phyloP scores from a whole-genome alignment of 495 filamentous ascomycete genomes.

The Aspergillus leporis region DNA sequence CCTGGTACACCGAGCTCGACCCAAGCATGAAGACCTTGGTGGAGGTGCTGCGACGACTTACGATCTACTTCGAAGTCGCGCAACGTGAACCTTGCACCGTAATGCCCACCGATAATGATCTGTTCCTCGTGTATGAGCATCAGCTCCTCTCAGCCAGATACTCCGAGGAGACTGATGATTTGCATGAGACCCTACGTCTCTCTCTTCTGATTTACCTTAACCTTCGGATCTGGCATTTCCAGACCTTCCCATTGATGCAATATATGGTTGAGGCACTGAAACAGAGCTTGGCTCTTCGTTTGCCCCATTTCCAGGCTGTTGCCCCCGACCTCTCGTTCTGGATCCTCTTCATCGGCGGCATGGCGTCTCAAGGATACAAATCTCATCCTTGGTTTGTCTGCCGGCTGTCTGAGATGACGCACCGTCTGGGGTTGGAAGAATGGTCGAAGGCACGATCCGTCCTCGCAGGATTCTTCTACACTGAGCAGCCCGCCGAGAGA shows the following conservation, averaged over 20 bases:
- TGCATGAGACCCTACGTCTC: slow-evolving; percentile 9
- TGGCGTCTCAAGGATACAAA: slow-evolving; percentile 7
- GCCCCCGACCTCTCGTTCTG: slow-evolving; percentile 8
- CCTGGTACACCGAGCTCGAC: slow-evolving; percentile 11
- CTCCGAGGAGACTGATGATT: not conserved
- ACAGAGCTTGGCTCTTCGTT: not conserved
- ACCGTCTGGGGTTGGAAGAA: not conserved
- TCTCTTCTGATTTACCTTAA: slow-evolving; percentile 7
- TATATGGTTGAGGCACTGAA: not conserved
- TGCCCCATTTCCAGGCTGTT: not conserved
- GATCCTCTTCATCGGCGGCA: slow-evolving; percentile 10
- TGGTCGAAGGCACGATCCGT: not conserved
- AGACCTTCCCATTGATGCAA: slow-evolving; percentile 7
- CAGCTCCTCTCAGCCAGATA: slow-evolving; percentile 8
- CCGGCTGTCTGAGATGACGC: not conserved
- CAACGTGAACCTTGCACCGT: not conserved
- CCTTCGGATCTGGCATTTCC: slow-evolving; percentile 11
- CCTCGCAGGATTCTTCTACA: slow-evolving; percentile 9
- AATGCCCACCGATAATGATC: slow-evolving; percentile 12
- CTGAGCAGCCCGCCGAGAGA: slow-evolving; percentile 3
- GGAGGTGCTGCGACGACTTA: not conserved
- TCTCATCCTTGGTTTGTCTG: slow-evolving; percentile 5
- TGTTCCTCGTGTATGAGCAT: slow-evolving; percentile 6
- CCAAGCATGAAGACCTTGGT: slow-evolving; percentile 6
- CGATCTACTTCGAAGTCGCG: slow-evolving; percentile 6